A percentile compares a stretch with the other conserved stretches of the same genome.
Conservation (phyloP, 2,329 filamentous ascomycete genomes). For the Aspergillus fructus region DNA sequence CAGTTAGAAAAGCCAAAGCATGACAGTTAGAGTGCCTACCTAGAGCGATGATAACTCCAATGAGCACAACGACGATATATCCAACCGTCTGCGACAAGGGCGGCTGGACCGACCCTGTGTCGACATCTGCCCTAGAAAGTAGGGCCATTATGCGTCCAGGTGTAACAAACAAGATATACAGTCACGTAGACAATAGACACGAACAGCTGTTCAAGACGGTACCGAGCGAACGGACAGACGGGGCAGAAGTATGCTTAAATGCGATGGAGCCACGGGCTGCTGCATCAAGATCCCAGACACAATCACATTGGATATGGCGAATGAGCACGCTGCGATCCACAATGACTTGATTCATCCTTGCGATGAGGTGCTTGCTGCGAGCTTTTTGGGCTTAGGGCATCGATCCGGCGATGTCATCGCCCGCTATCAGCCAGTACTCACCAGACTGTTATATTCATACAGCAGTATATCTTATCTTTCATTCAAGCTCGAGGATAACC, state of each 20-base stretch:
- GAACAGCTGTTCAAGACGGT: background rate
- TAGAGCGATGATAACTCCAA: slow-evolving; percentile 43
- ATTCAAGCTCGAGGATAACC: too few species aligned
- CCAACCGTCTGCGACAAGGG: slow-evolving; percentile 42
- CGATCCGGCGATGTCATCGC: background rate
- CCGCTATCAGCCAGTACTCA: too few species aligned
- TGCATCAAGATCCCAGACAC: background rate
- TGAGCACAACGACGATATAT: slow-evolving; percentile 44
- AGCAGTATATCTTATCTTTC: too few species aligned
- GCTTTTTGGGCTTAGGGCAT: background rate
- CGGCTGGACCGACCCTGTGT: slow-evolving; percentile 24
- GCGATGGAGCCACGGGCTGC: background rate
- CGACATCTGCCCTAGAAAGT: background rate
- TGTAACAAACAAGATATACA: background rate
- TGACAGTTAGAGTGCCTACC: slow-evolving; percentile 13
- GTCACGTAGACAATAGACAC: background rate
- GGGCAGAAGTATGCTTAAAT: background rate
- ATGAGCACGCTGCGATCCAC: background rate
- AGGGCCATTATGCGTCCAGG: background rate
- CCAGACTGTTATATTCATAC: too few species aligned
- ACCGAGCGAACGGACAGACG: background rate
- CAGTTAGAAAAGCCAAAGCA: background rate
- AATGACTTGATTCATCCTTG: background rate
- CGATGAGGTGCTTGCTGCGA: background rate
- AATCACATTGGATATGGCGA: background rate